Evolutionary conservation across 2,329 filamentous ascomycete species (phyloP).

Genomic region (Plenodomus tracheiphilus): DNA sequence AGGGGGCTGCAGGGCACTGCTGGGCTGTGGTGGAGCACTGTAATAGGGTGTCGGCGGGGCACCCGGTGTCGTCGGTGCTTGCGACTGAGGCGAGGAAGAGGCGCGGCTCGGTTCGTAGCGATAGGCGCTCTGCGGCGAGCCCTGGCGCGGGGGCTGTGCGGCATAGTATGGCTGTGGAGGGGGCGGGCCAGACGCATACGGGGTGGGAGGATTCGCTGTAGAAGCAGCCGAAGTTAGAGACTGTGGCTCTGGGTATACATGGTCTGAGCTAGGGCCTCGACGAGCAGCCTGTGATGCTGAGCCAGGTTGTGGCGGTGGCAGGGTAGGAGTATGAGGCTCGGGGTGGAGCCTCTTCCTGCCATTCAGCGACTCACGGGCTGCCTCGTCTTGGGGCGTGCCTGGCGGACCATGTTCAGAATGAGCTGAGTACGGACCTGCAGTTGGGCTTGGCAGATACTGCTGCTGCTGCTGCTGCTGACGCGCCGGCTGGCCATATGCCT

Average conservation of each 20-base stretch:
- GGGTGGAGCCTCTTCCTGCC: conserved; percentile 52
- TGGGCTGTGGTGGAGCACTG: conserved; percentile 32
- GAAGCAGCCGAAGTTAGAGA: conserved; percentile 50
- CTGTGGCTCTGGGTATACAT: conserved; percentile 50
- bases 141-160: conserved; percentile 43
- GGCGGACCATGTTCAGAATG: conserved; percentile 38
- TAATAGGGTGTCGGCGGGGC: conserved; percentile 38
- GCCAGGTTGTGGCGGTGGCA: conserved; percentile 53
- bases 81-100: conserved; percentile 48
- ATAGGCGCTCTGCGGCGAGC: conserved; percentile 49
- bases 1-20: conserved; percentile 37
- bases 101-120: conserved; percentile 47
- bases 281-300: conserved; percentile 46
- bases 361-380: conserved; percentile 42
- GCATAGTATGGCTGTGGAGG: conserved; percentile 48
- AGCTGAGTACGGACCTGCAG: conserved; percentile 49
- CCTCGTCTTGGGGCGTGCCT: conserved; percentile 44
- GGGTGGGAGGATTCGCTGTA: conserved; percentile 48
- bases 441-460: conserved; percentile 51
- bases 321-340: conserved; percentile 56
- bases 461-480: conserved; percentile 44
- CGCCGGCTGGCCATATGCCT: conserved; percentile 42
- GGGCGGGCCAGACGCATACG: conserved; percentile 45
- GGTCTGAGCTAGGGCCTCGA: conserved; percentile 41
- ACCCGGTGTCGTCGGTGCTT: conserved; percentile 43